phyloP scores from a whole-genome alignment of 192 early-diverging fungal genomes.

The Rhizoclosmatium sp. region DNA sequence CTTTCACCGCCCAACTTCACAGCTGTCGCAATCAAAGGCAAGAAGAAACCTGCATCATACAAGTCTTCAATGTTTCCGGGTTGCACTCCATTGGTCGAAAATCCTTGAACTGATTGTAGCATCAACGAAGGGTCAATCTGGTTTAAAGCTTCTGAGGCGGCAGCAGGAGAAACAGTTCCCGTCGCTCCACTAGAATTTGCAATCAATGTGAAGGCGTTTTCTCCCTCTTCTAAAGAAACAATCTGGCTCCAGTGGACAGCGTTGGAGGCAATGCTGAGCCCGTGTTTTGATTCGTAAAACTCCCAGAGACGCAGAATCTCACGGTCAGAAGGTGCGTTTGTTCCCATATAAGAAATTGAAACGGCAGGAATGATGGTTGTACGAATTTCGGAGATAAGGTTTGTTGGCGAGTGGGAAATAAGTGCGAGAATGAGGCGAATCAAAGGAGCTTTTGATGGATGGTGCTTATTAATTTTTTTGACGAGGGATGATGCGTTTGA shows the following conservation, averaged over 20 bases:
- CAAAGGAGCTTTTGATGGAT: slow-evolving; percentile 55
- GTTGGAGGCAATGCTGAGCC: slow-evolving; percentile 64
- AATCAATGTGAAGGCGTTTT: slow-evolving; percentile 30
- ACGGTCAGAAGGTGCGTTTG: slow-evolving; percentile 61
- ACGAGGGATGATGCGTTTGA: neutral
- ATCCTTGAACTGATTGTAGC: slow-evolving; percentile 65
- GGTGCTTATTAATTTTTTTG: neutral
- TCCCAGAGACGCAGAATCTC: slow-evolving; percentile 61
- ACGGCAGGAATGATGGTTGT: slow-evolving; percentile 6
- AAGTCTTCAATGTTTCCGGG: neutral
- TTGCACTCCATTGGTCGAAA: slow-evolving; percentile 47
- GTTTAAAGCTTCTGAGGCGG: slow-evolving; percentile 62
- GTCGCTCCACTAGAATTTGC: slow-evolving; percentile 42
- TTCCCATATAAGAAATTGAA: slow-evolving; percentile 62
- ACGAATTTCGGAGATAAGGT: slow-evolving; percentile 10
- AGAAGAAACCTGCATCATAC: slow-evolving; percentile 76
- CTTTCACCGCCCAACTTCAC: slow-evolving; percentile 53
- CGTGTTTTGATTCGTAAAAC: slow-evolving; percentile 64
- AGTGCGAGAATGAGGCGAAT: slow-evolving; percentile 59
- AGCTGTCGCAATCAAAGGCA: slow-evolving; percentile 71
- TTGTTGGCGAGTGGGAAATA: slow-evolving; percentile 31
- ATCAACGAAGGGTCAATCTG: slow-evolving; percentile 71
- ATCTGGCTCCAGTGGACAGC: slow-evolving; percentile 66
- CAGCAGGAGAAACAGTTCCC: slow-evolving; percentile 33
- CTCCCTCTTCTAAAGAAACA: slow-evolving; percentile 32